Conservation (phyloP, 306 rosid species). For the Mucuna pruriens region DNA sequence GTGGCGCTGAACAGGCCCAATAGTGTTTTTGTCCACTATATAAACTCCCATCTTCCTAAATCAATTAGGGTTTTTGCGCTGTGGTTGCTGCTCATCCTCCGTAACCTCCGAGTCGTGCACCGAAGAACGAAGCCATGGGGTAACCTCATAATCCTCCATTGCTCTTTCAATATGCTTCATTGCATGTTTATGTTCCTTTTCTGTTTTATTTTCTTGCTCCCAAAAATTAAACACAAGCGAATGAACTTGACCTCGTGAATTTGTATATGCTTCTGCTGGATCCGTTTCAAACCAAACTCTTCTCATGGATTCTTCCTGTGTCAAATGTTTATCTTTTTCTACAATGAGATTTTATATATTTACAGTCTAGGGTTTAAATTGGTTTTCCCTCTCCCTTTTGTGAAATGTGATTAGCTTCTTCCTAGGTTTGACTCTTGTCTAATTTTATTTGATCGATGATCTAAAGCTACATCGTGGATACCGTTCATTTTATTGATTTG, state of each 20-base stretch:
- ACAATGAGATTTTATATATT: not conserved
- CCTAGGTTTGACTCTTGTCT: not conserved
- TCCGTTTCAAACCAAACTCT: not conserved
- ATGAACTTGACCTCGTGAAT: not conserved
- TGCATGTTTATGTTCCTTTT: not conserved
- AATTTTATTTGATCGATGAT: not conserved
- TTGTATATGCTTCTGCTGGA: not conserved
- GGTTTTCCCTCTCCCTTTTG: not conserved
- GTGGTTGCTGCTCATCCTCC: conserved; percentile 32
- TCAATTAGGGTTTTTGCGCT: conserved; percentile 52
- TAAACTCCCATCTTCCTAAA: not conserved
- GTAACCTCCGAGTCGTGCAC: not conserved
- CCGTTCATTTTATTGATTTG: not conserved
- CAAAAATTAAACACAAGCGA: not conserved
- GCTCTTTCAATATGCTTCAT: not conserved
- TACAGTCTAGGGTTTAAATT: not conserved
- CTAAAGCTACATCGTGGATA: not conserved
- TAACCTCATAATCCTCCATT: conserved; percentile 17
- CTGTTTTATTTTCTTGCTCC: not conserved
- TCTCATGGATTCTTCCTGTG: not conserved
- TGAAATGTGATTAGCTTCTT: not conserved
- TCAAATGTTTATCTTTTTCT: not conserved
- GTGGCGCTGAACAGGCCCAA: not conserved
- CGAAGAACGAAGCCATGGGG: conserved; percentile 60
- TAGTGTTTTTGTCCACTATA: not conserved